These are phyloP conservation scores for Leccinum disarticulatum DNA, from an alignment of 768 basidiomycete genomes.

Conservation along the genomic window DNA sequence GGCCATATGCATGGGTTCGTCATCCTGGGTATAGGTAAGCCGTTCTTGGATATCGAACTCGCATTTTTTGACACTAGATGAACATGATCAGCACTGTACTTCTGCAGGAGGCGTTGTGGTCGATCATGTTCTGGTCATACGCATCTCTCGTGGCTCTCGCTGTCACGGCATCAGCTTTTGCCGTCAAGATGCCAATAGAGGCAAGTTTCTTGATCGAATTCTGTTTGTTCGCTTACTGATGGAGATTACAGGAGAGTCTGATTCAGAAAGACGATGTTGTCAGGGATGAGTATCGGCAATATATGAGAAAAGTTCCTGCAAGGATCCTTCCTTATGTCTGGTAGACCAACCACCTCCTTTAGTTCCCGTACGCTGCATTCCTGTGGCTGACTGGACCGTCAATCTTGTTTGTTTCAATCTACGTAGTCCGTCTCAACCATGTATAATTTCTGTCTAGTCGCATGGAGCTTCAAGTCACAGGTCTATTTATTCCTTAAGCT, in stretches of 20 bases:
- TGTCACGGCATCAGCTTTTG: conserved; percentile 20
- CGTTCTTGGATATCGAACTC: neutral
- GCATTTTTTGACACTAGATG: neutral
- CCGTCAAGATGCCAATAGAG: conserved; percentile 36
- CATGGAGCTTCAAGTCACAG: neutral
- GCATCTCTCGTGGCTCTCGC: conserved; percentile 22
- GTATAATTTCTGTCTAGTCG: neutral
- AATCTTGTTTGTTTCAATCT: neutral
- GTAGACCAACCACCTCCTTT: conserved; percentile 5
- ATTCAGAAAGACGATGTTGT: conserved; percentile 24
- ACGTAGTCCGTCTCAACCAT: neutral
- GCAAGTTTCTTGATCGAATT: conserved; percentile 3
- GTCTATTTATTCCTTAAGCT: neutral
- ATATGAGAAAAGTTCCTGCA: conserved; percentile 28
- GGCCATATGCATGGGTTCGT: conserved; percentile 35
- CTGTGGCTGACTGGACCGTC: neutral
- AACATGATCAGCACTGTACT: conserved; percentile 15
- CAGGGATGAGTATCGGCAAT: conserved; percentile 27
- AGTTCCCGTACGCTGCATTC: neutral
- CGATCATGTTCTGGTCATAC: conserved; percentile 35
- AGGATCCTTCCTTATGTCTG: conserved; percentile 29
- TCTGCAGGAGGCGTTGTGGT: conserved; percentile 18
- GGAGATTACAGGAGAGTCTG: conserved; percentile 23
- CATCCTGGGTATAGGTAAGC: conserved; percentile 34
- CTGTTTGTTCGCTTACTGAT: neutral